Base-by-base conservation (phyloP, 257 asterid species). In the Coffea canephora region DNA sequence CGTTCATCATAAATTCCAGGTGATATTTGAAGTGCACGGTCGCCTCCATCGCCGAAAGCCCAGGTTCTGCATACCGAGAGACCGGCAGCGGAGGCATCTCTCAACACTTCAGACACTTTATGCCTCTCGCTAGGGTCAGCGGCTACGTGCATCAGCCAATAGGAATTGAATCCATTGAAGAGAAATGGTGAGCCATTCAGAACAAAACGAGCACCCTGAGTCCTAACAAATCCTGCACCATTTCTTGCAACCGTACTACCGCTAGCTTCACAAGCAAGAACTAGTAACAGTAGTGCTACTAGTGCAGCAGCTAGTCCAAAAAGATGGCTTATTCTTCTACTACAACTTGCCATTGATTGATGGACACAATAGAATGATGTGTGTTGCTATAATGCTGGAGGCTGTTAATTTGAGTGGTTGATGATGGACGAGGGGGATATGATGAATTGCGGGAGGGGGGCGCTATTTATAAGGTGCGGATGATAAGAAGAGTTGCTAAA, bases 71-170 rank as follows among this genome's bases (percentile, higher is more conserved):
- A 89, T 1, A 93, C 90, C 0, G 89, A 81, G 67, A 93, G 92
- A 0, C 95, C 92, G 0, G 92, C 90, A 0, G 88, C 85, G 0
- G 93, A 89, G 31, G 95, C 92, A 25, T 91, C 91, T 27, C 81
- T 77, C 15, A 90, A 82, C 0, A 88, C 97, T 15, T 88, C 81
- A 3, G 95, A 80, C 0, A 90, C 95, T 77, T 89, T 91, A 79
- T 78, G 8, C 79, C 97, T 85, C 16, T 90, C 82, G 48, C 16
- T 43, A 21, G 91, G 90, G 43, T 93, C 86, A 0, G 91, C 13
- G 0, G 95, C 94, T 0, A 90, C 84, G n/a, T 91, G 81, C 97
- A 93, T 91, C 87, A 91, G 79, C 97, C 97, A 93, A 39, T 93
- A 93, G 16, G 97, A 19, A 57, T 93, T 93, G 88, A 93, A 93